Evolutionary conservation across 306 rosid species (phyloP), one percentile per base, ranked within the genome.

Genomic region (Ceratonia siliqua): DNA sequence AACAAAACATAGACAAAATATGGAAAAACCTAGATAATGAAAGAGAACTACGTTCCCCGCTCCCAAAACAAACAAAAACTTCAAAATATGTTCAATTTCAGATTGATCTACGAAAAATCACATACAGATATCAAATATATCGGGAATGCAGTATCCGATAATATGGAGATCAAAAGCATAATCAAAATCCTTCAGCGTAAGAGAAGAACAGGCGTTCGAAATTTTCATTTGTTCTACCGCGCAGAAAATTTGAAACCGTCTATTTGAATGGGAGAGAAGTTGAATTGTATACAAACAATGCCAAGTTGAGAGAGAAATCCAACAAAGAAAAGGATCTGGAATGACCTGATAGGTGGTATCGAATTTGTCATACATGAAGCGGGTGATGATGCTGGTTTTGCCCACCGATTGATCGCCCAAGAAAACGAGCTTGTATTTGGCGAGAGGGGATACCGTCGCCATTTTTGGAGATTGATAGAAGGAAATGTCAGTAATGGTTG

Each of bases 341-440:
- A 62, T 5, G 43, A 88, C 96, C 93, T 90, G 93, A 73, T 90
- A 90, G 39, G 96, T 90, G 71, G 96, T 78, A 24, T 90, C 93
- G 80, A 90, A 90, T 80, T 90, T 90, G 83, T 90, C 96, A 79
- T 90, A 90, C 93, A 90, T 88, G 79, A 90, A 88, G 83, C 96
- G 93, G 41, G 96, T 90, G 86, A 90, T 88, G 83, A 90, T 90
- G 83, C 93, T 88, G 80, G 93, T 90, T 79, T 90, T 90, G 6
- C 96, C 96, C 20, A 90, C 93, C 54, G 93, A 90, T 81, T 90
- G 96, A 76, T 90, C 93, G 76, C 96, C 96, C 62, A 90, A 89
- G 81, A 90, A 90, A 36, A 90, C 91, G 20, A 90, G 91, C 83
- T 90, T 90, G 90, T 88, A 90, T 77, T 90, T 90, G 67, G 93